phyloP scores from a whole-genome alignment of 108 stramenopile genomes.

The Aurantiochytrium sp. region DNA sequence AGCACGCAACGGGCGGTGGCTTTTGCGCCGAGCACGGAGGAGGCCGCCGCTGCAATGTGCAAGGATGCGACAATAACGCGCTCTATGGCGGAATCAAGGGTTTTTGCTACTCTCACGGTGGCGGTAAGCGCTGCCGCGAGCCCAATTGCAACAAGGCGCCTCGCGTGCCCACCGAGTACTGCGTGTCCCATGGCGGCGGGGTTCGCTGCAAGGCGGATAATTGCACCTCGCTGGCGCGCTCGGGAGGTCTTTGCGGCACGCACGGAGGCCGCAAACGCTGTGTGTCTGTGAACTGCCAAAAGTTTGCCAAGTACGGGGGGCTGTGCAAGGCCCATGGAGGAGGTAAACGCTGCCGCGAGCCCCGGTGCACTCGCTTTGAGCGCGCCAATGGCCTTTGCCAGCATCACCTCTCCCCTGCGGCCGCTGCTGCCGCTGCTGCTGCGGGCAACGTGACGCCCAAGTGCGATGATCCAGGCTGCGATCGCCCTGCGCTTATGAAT shows the following conservation, averaged over 20 bases:
- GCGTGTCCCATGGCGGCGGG: slow-evolving; percentile 93
- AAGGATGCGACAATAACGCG: slow-evolving; percentile 74
- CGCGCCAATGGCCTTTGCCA: neutral
- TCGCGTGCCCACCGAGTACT: slow-evolving; percentile 89
- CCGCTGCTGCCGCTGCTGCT: neutral
- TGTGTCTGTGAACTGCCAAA: slow-evolving; percentile 69
- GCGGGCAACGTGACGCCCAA: neutral
- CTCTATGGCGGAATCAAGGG: slow-evolving; percentile 53
- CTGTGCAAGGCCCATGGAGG: slow-evolving; percentile 95
- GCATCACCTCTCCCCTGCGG: neutral
- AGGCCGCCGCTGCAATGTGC: slow-evolving; percentile 76
- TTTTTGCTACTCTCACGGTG: slow-evolving; percentile 94
- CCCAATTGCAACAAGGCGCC: slow-evolving; percentile 81
- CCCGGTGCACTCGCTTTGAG: slow-evolving; percentile 46
- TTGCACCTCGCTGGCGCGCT: neutral
- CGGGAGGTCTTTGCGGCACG: neutral
- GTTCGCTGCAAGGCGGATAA: slow-evolving; percentile 36
- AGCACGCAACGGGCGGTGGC: slow-evolving; percentile 15
- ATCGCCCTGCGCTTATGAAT: neutral
- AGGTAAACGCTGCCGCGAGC: slow-evolving; percentile 76
- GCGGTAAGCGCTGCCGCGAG: slow-evolving; percentile 77
- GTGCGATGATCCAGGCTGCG: neutral
- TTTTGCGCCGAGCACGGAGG: slow-evolving; percentile 96
- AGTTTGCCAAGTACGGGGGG: slow-evolving; percentile 89
- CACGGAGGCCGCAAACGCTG: slow-evolving; percentile 63